phyloP scores from a whole-genome alignment of 139 green algal species.

The Chlamydomonas asymmetrica region DNA sequence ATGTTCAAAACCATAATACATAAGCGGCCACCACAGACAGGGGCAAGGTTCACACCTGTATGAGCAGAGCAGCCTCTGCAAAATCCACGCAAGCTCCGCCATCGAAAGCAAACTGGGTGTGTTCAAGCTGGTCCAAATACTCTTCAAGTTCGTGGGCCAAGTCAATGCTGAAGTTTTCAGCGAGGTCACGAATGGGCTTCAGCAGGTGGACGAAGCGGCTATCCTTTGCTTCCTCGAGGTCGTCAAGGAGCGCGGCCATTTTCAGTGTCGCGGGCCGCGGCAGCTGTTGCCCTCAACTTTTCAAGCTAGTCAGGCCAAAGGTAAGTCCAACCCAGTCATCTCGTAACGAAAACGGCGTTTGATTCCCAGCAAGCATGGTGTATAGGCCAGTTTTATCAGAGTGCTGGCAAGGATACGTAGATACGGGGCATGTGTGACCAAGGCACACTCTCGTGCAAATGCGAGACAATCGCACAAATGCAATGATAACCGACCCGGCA shows the following conservation, averaged over 20 bases:
- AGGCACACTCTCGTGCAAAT: neutral
- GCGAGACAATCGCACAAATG: neutral
- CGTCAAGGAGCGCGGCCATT: conserved; percentile 2
- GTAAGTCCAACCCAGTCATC: neutral
- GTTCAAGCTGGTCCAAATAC: conserved; percentile 78
- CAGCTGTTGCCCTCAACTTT: neutral
- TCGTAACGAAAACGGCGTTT: neutral
- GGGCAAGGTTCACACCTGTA: too few relatives aligned
- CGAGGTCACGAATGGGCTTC: conserved; percentile 83
- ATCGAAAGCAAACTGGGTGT: conserved; percentile 73
- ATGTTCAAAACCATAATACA: neutral
- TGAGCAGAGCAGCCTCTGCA: conserved; percentile 72
- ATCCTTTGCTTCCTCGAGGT: conserved; percentile 29
- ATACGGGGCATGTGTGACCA: neutral
- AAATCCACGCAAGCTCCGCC: conserved; percentile 69
- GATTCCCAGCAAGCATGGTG: neutral
- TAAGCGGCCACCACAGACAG: neutral
- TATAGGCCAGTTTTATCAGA: neutral
- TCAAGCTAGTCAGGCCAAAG: neutral
- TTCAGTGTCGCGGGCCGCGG: neutral
- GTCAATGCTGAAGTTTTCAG: conserved; percentile 86
- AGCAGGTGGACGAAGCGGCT: conserved; percentile 70
- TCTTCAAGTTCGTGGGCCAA: conserved; percentile 85
- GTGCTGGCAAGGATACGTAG: neutral
- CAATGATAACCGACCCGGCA: neutral